These are phyloP conservation scores for Krasilnikovozyma curviuscula DNA, from an alignment of 768 basidiomycete species.

Conservation along the genomic window DNA sequence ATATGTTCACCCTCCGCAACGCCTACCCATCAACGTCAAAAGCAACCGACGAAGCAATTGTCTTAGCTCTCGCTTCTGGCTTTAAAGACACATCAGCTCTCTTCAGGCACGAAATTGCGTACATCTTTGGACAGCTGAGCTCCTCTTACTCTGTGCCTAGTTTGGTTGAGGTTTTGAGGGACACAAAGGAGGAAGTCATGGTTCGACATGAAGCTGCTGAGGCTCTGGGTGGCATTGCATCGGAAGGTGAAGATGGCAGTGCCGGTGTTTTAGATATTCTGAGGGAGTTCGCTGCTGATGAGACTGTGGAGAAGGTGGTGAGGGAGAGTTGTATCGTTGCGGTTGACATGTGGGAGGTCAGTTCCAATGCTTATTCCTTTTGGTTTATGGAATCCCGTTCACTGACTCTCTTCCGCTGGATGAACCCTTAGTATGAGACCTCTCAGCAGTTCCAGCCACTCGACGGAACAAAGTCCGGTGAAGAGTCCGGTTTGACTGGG, in stretches of 20 bases:
- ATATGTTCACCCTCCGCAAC: conserved; percentile 94
- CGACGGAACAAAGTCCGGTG: too few relatives aligned
- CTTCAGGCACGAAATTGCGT: conserved; percentile 98
- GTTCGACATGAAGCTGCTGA: conserved; percentile 97
- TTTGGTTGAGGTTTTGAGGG: conserved; percentile 54
- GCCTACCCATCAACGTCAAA: conserved; percentile 43
- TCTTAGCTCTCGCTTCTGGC: conserved; percentile 76
- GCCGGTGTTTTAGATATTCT: conserved; percentile 76
- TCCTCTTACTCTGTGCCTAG: conserved; percentile 74
- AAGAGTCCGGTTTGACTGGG: too few relatives aligned
- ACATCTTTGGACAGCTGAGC: conserved; percentile 89
- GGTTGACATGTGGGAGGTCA: conserved; percentile 72
- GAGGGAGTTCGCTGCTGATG: conserved; percentile 58
- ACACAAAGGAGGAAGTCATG: conserved; percentile 69
- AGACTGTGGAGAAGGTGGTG: conserved; percentile 71
- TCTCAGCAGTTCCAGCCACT: conserved; percentile 48
- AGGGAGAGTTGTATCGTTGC: conserved; percentile 91
- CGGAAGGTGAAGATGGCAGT: conserved; percentile 22
- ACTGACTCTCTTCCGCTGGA: background rate
- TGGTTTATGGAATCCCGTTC: background rate
- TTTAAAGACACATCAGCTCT: conserved; percentile 74
- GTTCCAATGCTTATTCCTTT: conserved; percentile 4
- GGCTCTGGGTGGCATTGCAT: conserved; percentile 86
- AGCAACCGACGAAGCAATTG: conserved; percentile 36
- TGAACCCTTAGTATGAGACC: conserved; percentile 45